A percentile compares a stretch with the other conserved stretches of the same genome.
These are phyloP conservation scores for Botryotinia calthae DNA, from an alignment of 2,329 filamentous ascomycete genomes.

Conservation along the genomic window DNA sequence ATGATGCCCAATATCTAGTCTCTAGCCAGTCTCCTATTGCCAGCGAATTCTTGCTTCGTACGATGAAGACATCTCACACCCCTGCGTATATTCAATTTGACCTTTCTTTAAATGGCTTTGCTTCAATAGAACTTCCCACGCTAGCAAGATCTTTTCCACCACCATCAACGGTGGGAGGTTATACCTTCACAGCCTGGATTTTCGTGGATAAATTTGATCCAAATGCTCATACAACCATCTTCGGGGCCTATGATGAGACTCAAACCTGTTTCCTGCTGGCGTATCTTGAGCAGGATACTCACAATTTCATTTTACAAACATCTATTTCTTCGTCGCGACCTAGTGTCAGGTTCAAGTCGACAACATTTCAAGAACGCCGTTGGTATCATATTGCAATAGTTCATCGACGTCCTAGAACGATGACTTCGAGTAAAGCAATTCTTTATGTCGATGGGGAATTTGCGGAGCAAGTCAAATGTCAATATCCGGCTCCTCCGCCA, in stretches of 20 bases:
- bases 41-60: conserved; percentile 70
- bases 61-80: conserved; percentile 70
- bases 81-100: conserved; percentile 94
- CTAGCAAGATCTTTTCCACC: conserved; percentile 84
- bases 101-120: conserved; percentile 80
- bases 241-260: conserved; percentile 87
- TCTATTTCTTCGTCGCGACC: conserved; percentile 82
- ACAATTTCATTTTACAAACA: conserved; percentile 92
- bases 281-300: conserved; percentile 91
- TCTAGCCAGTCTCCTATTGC: conserved; percentile 51
- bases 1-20: conserved; percentile 76
- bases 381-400: conserved; percentile 96
- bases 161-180: conserved; percentile 69
- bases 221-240: conserved; percentile 86
- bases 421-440: conserved; percentile 75
- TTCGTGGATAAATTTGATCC: conserved; percentile 83
- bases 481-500: conserved; percentile 77
- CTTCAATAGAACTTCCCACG: conserved; percentile 85
- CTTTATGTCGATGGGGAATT: conserved; percentile 94
- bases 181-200: conserved; percentile 88
- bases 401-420: conserved; percentile 74
- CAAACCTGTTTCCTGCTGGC: conserved; percentile 93
- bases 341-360: conserved; percentile 89
- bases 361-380: conserved; percentile 67
- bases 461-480: conserved; percentile 84